Conservation (phyloP, 208 protist genomes). For the Crithidia thermophila region DNA sequence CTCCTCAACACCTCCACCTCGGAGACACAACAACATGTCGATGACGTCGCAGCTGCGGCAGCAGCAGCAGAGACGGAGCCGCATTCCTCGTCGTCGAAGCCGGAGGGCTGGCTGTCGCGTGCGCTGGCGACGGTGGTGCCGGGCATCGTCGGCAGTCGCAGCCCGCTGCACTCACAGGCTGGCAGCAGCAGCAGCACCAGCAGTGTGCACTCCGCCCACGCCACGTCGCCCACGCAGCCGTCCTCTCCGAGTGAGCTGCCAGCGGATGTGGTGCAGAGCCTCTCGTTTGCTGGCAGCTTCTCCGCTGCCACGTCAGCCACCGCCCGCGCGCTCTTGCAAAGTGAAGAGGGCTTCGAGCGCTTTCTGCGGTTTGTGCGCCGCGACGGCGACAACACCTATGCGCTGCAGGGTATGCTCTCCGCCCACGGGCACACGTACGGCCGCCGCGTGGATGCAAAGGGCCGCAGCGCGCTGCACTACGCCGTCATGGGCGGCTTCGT, state of each 20-base stretch:
- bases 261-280: constrained; percentile 5
- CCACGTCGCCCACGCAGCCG: background rate
- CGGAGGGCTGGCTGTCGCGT: constrained; percentile 21
- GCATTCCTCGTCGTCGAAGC: background rate
- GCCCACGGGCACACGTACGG: constrained; percentile 21
- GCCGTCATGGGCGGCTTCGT: constrained; percentile 36
- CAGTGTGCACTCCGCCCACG: background rate
- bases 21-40: too few relatives aligned
- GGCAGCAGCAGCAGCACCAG: constrained; percentile 3
- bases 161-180: background rate
- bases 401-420: constrained; percentile 25
- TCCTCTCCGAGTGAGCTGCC: background rate
- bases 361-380: constrained; percentile 33
- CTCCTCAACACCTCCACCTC: too few relatives aligned
- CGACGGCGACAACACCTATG: constrained; percentile 36
- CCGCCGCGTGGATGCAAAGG: constrained; percentile 26
- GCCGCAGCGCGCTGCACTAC: constrained; percentile 38
- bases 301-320: constrained; percentile 1
- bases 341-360: constrained; percentile 28
- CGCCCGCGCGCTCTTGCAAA: constrained; percentile 16
- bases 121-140: constrained; percentile 23
- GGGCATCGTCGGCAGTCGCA: constrained; percentile 9
- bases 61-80: background rate
- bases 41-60: too few relatives aligned
- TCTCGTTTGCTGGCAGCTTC: constrained; percentile 16